These are phyloP conservation scores for Starmerella sirachaensis DNA, from an alignment of 805 yeast genomes.

Conservation along the genomic window DNA sequence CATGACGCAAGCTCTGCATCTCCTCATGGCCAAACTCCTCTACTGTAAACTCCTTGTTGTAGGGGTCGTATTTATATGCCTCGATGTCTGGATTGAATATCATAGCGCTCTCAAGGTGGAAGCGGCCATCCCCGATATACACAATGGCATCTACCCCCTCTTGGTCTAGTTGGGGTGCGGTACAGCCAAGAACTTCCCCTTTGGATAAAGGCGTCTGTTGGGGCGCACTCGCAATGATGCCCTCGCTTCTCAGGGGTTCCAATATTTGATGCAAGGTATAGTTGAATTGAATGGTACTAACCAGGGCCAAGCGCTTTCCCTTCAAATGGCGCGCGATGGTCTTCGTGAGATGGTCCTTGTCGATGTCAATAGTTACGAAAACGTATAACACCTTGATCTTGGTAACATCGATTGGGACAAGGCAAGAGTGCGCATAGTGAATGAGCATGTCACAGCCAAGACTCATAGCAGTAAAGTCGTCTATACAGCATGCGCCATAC, in stretches of 20 bases:
- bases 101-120: conserved; percentile 92
- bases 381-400: conserved; percentile 84
- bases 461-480: conserved; percentile 87
- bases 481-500: conserved; percentile 97
- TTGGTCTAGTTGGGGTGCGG: conserved; percentile 57
- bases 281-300: conserved; percentile 94
- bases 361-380: conserved; percentile 85
- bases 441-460: conserved; percentile 88
- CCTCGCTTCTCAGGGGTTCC: conserved; percentile 34
- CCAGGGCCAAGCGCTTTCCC: conserved; percentile 64
- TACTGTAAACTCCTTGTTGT: conserved; percentile 76
- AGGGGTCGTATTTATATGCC: conserved; percentile 92
- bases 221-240: conserved; percentile 63
- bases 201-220: conserved; percentile 86
- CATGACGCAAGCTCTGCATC: conserved; percentile 58
- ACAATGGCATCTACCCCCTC: conserved; percentile 62
- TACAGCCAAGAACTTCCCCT: conserved; percentile 94
- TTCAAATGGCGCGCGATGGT: conserved; percentile 63
- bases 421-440: conserved; percentile 94
- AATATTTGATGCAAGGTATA: conserved; percentile 78
- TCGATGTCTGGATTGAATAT: conserved; percentile 89
- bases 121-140: conserved; percentile 91
- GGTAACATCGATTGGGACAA: conserved; percentile 90
- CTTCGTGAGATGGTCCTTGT: conserved; percentile 65
- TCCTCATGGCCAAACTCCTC: conserved; percentile 83